phyloP scores from a whole-genome alignment of 2,329 filamentous ascomycete genomes.

The Penicillium concentricum region DNA sequence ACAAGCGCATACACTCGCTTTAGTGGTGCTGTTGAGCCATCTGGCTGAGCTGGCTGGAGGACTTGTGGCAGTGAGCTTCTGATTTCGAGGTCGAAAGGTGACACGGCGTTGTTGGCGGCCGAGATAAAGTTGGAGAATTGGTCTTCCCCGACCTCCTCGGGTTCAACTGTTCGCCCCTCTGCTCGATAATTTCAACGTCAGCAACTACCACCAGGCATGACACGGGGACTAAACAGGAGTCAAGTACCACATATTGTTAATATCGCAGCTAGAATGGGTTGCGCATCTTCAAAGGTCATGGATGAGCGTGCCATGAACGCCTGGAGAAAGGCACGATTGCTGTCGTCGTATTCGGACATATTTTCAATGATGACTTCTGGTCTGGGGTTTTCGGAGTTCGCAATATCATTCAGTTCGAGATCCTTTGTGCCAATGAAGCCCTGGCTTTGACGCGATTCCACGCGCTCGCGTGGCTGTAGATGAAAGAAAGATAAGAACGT shows the following conservation, averaged over 20 bases:
- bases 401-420: neutral
- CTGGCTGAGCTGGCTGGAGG: constrained; percentile 42
- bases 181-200: neutral
- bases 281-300: constrained; percentile 72
- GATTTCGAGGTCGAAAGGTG: constrained; percentile 84
- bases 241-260: constrained; percentile 57
- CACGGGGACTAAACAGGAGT: neutral
- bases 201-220: neutral
- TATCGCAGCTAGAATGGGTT: constrained; percentile 73
- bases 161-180: constrained; percentile 50
- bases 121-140: constrained; percentile 69
- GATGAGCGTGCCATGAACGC: constrained; percentile 76
- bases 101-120: constrained; percentile 69
- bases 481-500: constrained; percentile 3
- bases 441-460: constrained; percentile 14
- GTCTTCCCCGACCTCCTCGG: constrained; percentile 65
- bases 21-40: constrained; percentile 4
- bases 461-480: constrained; percentile 9
- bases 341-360: constrained; percentile 54
- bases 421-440: neutral
- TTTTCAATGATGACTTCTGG: constrained; percentile 8
- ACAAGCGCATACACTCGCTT: constrained; percentile 77
- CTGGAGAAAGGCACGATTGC: constrained; percentile 86
- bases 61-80: constrained; percentile 69
- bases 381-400: neutral